These are phyloP conservation scores for Trichoderma koningii DNA, from an alignment of 2,329 filamentous ascomycete genomes.

Conservation along the genomic window DNA sequence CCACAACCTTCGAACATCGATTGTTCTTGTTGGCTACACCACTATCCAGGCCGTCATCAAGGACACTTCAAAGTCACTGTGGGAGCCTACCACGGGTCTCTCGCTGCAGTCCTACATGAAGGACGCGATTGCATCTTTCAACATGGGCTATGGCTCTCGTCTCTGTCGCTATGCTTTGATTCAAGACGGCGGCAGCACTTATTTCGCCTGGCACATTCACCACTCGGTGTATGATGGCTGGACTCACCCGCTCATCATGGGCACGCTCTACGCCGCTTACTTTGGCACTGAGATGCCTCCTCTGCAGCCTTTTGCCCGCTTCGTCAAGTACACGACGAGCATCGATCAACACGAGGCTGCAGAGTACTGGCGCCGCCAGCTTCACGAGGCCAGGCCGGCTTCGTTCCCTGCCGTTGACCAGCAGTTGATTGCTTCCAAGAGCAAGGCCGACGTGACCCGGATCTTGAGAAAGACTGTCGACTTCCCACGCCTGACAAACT, in stretches of 20 bases:
- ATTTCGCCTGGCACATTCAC: slow-evolving; percentile 23
- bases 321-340: slow-evolving; percentile 22
- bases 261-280: slow-evolving; percentile 13
- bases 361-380: slow-evolving; percentile 22
- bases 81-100: not conserved
- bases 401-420: slow-evolving; percentile 27
- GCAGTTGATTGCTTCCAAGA: not conserved
- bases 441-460: not conserved
- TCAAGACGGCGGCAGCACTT: slow-evolving; percentile 1
- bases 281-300: slow-evolving; percentile 28
- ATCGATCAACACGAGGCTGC: slow-evolving; percentile 10
- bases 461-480: slow-evolving; percentile 4
- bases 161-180: slow-evolving; percentile 28
- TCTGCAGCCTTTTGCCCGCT: slow-evolving; percentile 23
- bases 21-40: slow-evolving; percentile 15
- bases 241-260: slow-evolving; percentile 9
- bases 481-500: slow-evolving; percentile 5
- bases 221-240: slow-evolving; percentile 25
- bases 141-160: slow-evolving; percentile 28
- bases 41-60: slow-evolving; percentile 14
- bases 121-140: not conserved
- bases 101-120: slow-evolving; percentile 15
- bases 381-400: slow-evolving; percentile 7
- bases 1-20: slow-evolving; percentile 24
- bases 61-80: not conserved